A percentile compares a stretch with the other conserved stretches of the same genome.
Conservation (phyloP, 2,329 filamentous ascomycete species). For the Rhexocercosporidium sp. region DNA sequence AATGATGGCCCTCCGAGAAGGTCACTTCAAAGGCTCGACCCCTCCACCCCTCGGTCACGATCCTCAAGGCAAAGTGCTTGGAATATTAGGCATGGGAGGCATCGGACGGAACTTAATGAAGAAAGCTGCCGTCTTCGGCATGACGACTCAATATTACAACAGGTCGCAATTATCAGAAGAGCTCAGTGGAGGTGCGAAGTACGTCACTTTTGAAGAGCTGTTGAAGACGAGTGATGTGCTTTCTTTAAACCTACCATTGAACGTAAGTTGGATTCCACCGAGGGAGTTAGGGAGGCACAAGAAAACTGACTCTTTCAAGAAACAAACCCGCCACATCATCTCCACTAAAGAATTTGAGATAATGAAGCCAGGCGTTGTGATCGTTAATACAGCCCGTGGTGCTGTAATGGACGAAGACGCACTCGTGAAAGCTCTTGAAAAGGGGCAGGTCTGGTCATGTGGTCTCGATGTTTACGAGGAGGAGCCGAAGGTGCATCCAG, state of each 20-base stretch:
- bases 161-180: slow-evolving; percentile 64
- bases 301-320: slow-evolving; percentile 41
- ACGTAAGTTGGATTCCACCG: slow-evolving; percentile 58
- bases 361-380: slow-evolving; percentile 79
- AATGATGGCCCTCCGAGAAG: slow-evolving; percentile 68
- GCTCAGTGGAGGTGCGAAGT: slow-evolving; percentile 61
- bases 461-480: slow-evolving; percentile 86
- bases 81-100: slow-evolving; percentile 85
- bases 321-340: slow-evolving; percentile 76
- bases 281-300: not conserved
- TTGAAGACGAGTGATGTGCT: slow-evolving; percentile 74
- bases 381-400: slow-evolving; percentile 84
- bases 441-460: slow-evolving; percentile 70
- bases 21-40: slow-evolving; percentile 68
- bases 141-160: slow-evolving; percentile 78
- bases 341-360: slow-evolving; percentile 70
- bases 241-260: slow-evolving; percentile 80
- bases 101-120: slow-evolving; percentile 79
- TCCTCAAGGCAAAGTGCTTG: slow-evolving; percentile 77
- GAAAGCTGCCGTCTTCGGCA: slow-evolving; percentile 77
- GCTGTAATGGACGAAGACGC: slow-evolving; percentile 83
- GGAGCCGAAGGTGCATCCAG: slow-evolving; percentile 77
- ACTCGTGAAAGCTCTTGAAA: slow-evolving; percentile 73
- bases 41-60: slow-evolving; percentile 71
- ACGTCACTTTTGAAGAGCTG: slow-evolving; percentile 76